Percentiles rank a stretch among this genome's conserved stretches.
phyloP scores from a whole-genome alignment of 2,329 filamentous ascomycete genomes.

The Talaromyces sp. region DNA sequence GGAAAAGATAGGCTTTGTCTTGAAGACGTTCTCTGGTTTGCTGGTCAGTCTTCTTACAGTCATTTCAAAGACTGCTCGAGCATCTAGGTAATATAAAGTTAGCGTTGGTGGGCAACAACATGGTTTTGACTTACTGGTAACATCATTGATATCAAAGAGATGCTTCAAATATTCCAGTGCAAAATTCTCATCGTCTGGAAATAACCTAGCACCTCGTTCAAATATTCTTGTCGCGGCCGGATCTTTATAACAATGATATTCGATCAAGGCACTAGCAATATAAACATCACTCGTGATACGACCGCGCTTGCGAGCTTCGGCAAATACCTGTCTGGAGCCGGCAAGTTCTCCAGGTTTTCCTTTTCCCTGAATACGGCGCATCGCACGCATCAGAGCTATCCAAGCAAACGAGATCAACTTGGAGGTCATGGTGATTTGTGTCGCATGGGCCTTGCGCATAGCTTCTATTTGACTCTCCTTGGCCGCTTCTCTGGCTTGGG shows the following conservation, averaged over 20 bases:
- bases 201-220: constrained; percentile 87
- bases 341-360: constrained; percentile 65
- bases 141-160: constrained; percentile 84
- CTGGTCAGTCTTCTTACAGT: constrained; percentile 77
- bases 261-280: constrained; percentile 85
- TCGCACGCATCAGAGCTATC: constrained; percentile 91
- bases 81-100: constrained; percentile 57
- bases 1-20: constrained; percentile 78
- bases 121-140: constrained; percentile 68
- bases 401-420: constrained; percentile 87
- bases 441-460: constrained; percentile 63
- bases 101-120: neutral
- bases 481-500: constrained; percentile 50
- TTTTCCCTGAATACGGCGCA: constrained; percentile 88
- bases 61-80: constrained; percentile 92
- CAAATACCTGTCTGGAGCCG: constrained; percentile 84
- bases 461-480: constrained; percentile 56
- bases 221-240: constrained; percentile 91
- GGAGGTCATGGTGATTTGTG: constrained; percentile 72
- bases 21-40: constrained; percentile 69
- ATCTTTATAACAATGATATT: constrained; percentile 95
- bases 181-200: constrained; percentile 89
- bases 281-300: constrained; percentile 93
- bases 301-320: constrained; percentile 80
- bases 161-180: constrained; percentile 96